phyloP scores from a whole-genome alignment of 768 basidiomycete genomes.

The Chalciporus chontae region DNA sequence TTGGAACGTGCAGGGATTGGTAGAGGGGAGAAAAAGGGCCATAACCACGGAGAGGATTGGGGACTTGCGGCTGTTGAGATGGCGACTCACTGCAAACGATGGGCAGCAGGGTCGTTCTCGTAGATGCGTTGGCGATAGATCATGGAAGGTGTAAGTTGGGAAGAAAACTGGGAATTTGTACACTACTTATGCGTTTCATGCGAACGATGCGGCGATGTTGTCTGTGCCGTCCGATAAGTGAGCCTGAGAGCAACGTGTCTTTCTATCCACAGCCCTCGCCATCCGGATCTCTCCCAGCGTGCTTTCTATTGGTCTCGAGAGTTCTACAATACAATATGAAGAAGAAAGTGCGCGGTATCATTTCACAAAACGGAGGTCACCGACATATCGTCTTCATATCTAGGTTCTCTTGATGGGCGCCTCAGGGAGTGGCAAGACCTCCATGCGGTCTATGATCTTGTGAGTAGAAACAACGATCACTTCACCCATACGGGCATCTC shows the following conservation, averaged over 20 bases:
- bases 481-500: constrained; percentile 4
- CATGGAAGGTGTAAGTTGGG: neutral
- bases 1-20: constrained; percentile 91
- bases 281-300: neutral
- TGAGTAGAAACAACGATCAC: constrained; percentile 39
- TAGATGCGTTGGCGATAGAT: constrained; percentile 2
- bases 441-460: constrained; percentile 99
- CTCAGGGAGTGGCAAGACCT: constrained; percentile 91
- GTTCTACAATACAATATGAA: constrained; percentile 20
- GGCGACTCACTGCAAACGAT: constrained; percentile 62
- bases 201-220: too few relatives aligned
- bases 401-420: constrained; percentile 98
- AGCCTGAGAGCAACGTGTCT: too few relatives aligned
- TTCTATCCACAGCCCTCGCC: too few relatives aligned
- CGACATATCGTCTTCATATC: neutral
- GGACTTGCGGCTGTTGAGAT: constrained; percentile 95
- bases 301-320: neutral
- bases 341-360: constrained; percentile 25
- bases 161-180: constrained; percentile 7
- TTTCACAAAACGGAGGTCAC: neutral
- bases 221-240: too few relatives aligned
- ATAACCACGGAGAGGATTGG: constrained; percentile 99
- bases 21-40: constrained; percentile 64
- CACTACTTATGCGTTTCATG: neutral
- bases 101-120: constrained; percentile 66